Percentiles rank a stretch among this genome's conserved stretches.
Evolutionary conservation across 2,329 filamentous ascomycete genomes (phyloP).

Genomic region (Botrytis galanthina): DNA sequence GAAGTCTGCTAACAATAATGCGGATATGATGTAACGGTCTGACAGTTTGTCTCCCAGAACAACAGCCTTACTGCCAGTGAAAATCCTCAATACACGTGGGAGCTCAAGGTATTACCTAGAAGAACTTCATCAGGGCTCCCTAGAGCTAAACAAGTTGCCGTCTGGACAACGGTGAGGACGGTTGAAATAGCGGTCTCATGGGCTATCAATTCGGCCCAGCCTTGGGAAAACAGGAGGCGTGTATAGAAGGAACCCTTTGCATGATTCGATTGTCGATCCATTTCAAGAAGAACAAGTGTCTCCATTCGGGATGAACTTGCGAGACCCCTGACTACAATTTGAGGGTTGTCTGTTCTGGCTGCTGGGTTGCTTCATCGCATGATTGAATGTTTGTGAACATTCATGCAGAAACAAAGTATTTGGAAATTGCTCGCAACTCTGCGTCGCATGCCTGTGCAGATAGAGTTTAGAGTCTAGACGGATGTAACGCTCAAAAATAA

Average conservation of each 20-base stretch:
- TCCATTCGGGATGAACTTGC: constrained; percentile 15
- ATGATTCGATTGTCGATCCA: constrained; percentile 15
- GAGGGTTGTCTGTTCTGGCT: neutral
- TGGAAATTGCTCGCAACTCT: constrained; percentile 1
- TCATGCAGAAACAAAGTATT: constrained; percentile 5
- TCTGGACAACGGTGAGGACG: constrained; percentile 4
- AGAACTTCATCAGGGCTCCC: constrained; percentile 11
- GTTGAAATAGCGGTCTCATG: neutral
- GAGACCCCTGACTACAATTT: neutral
- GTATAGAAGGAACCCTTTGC: constrained; percentile 1
- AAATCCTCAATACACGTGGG: constrained; percentile 10
- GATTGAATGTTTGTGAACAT: neutral
- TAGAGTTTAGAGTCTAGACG: neutral
- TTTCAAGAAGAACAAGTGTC: neutral
- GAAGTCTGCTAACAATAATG: constrained; percentile 7
- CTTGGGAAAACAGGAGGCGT: neutral
- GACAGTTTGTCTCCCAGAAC: neutral
- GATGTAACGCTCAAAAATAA: constrained; percentile 9
- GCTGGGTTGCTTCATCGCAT: neutral
- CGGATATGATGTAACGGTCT: constrained; percentile 8
- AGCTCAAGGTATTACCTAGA: constrained; percentile 17
- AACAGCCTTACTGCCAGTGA: neutral
- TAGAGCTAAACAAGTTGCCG: constrained; percentile 4
- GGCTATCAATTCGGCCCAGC: neutral
- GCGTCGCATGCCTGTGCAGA: neutral